Percentiles rank a stretch among this genome's conserved stretches.
Evolutionary conservation across 225 moss, liverwort and hornwort genomes (phyloP).

Genomic region (Marchantia paleacea): DNA sequence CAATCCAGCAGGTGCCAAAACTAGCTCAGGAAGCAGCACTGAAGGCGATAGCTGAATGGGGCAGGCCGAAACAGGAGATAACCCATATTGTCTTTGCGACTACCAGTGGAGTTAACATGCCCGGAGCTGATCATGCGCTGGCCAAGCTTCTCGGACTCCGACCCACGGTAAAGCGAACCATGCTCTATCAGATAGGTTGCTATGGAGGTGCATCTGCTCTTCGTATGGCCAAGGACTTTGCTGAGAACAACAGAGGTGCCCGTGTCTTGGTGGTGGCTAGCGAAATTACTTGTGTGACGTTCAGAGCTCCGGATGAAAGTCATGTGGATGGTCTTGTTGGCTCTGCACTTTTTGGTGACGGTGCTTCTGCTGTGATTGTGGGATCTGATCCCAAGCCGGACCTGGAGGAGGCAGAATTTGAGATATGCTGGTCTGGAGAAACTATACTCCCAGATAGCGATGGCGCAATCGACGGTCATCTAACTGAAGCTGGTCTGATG

Average conservation of each 20-base stretch:
- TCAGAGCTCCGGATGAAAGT: slow-evolving; percentile 6
- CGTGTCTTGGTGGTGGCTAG: neutral
- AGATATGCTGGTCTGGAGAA: slow-evolving; percentile 14
- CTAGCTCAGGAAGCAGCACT: slow-evolving; percentile 26
- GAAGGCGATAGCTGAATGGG: slow-evolving; percentile 34
- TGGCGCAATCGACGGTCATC: slow-evolving; percentile 13
- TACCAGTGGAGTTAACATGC: slow-evolving; percentile 13
- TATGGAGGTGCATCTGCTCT: slow-evolving; percentile 7
- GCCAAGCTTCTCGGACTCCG: slow-evolving; percentile 1
- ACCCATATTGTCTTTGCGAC: slow-evolving; percentile 38
- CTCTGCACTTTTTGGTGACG: slow-evolving; percentile 16
- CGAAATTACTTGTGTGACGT: slow-evolving; percentile 5
- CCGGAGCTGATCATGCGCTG: neutral
- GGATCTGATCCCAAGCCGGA: slow-evolving; percentile 10
- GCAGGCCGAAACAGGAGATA: slow-evolving; percentile 34
- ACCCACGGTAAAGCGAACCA: slow-evolving; percentile 7
- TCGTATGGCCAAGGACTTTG: slow-evolving; percentile 9
- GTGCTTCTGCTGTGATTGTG: slow-evolving; percentile 3
- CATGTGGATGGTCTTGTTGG: slow-evolving; percentile 8
- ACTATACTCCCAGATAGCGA: slow-evolving; percentile 1
- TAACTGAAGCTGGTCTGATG: slow-evolving; percentile 15
- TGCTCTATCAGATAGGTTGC: slow-evolving; percentile 14
- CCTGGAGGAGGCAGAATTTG: neutral
- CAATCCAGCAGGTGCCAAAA: slow-evolving; percentile 28
- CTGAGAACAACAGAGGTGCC: slow-evolving; percentile 8